These are phyloP conservation scores for Dipteronia sinensis DNA, from an alignment of 345 rosid genomes.

Conservation along the genomic window DNA sequence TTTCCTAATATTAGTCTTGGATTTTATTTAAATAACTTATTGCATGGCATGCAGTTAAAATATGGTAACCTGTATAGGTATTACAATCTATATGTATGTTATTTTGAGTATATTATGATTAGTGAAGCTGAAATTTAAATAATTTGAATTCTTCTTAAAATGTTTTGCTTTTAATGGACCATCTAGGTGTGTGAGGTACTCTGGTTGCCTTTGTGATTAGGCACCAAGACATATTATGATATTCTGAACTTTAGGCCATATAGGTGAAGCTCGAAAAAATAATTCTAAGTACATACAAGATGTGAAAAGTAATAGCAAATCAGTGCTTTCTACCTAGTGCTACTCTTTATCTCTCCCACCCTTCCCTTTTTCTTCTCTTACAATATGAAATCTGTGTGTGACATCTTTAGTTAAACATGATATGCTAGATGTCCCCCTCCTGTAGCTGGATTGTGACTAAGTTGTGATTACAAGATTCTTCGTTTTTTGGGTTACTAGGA, in stretches of 20 bases:
- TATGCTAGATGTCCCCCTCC: not conserved
- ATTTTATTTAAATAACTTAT: not conserved
- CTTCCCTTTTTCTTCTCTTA: not conserved
- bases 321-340: not conserved
- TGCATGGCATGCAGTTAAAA: not conserved
- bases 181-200: not conserved
- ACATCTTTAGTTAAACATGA: not conserved
- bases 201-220: not conserved
- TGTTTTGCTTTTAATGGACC: not conserved
- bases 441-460: not conserved
- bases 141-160: not conserved
- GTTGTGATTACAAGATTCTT: not conserved
- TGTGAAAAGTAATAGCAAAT: not conserved
- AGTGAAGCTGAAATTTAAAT: not conserved
- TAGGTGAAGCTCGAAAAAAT: not conserved
- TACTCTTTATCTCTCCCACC: not conserved
- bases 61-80: not conserved
- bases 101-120: slow-evolving; percentile 1
- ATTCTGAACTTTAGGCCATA: not conserved
- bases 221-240: not conserved
- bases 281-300: not conserved
- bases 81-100: not conserved
- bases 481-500: not conserved
- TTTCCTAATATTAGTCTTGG: not conserved
- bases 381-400: not conserved